Evolutionary conservation across 23 red algal genomes (phyloP).

Genomic region (Agarophyton chilense): DNA sequence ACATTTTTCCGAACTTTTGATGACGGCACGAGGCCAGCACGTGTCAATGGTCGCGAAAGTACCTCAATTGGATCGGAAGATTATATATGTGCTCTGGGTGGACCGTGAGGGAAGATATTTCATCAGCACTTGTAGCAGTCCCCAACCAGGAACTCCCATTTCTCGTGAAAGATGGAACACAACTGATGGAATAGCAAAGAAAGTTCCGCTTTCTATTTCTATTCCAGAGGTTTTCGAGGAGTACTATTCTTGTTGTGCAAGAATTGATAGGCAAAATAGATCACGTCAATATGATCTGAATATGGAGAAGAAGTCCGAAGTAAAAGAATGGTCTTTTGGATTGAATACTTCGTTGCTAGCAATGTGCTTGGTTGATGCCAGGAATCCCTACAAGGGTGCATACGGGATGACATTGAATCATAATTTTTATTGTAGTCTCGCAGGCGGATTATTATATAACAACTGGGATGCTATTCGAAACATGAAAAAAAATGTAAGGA

Average conservation of each 20-base stretch:
- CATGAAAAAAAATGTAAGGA: no score
- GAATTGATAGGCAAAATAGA: neutral
- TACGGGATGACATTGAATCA: no score
- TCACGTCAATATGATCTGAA: neutral
- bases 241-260: neutral
- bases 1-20: neutral
- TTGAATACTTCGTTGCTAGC: neutral
- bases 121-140: neutral
- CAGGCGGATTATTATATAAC: no score
- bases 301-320: neutral
- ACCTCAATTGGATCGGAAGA: neutral
- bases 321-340: constrained; percentile 9
- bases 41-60: neutral
- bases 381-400: neutral
- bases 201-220: no score
- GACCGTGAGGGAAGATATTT: neutral
- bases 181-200: neutral
- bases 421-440: no score
- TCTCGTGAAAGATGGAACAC: neutral
- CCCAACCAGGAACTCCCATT: neutral
- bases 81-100: neutral
- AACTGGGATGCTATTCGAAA: no score
- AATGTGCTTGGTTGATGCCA: neutral
- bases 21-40: no score
- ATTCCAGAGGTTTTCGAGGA: neutral